Conservation (phyloP, 331 rosid genomes). For the Ulmus americana region DNA sequence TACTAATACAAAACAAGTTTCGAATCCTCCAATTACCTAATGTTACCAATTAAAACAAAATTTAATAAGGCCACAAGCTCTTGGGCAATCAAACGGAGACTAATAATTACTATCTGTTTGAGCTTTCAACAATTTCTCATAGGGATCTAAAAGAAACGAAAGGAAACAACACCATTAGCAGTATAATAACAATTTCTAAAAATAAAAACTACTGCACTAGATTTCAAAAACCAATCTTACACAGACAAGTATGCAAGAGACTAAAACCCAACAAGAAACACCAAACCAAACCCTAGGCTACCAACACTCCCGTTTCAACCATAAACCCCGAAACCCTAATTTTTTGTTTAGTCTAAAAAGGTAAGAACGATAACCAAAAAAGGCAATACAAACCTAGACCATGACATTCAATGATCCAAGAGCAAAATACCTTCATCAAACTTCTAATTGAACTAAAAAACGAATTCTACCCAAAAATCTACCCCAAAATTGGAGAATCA, state of each 20-base stretch:
- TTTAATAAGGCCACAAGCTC: constrained; percentile 24
- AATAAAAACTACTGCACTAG: constrained; percentile 3
- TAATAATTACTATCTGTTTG: constrained; percentile 23
- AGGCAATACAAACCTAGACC: not conserved
- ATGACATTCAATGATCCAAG: constrained; percentile 12
- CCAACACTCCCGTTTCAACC: constrained; percentile 3
- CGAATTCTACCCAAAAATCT: constrained; percentile 11
- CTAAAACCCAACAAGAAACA: constrained; percentile 7
- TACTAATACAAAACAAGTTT: constrained; percentile 8
- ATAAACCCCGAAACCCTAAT: constrained; percentile 38
- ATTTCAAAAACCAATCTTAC: constrained; percentile 9
- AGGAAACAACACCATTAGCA: constrained; percentile 28
- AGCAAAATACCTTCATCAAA: not conserved
- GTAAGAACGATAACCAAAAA: constrained; percentile 1
- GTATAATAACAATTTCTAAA: constrained; percentile 17
- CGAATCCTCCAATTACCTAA: constrained; percentile 14
- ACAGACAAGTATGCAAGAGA: not conserved
- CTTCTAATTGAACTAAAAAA: constrained; percentile 9
- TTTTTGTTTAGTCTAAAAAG: constrained; percentile 6
- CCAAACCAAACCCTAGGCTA: constrained; percentile 3
- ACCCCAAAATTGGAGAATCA: not conserved
- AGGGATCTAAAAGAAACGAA: constrained; percentile 34
- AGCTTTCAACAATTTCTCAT: constrained; percentile 28
- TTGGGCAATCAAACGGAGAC: constrained; percentile 24
- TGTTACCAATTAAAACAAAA: constrained; percentile 15